Conservation (phyloP, 441 rosid species). For the Populus hybrid region DNA sequence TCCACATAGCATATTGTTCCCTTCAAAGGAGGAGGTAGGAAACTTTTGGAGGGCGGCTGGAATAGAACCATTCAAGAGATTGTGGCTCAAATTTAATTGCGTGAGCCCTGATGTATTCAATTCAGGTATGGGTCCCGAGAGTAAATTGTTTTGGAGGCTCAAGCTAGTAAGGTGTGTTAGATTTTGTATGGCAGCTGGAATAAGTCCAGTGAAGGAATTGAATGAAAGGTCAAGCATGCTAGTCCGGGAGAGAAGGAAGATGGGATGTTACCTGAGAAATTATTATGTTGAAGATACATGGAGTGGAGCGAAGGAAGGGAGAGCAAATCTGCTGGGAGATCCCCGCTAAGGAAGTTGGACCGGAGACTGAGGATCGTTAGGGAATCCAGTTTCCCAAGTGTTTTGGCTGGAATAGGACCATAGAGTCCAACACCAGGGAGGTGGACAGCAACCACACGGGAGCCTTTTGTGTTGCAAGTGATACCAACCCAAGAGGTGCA, state of each 20-base stretch:
- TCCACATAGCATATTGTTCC: constrained; percentile 60
- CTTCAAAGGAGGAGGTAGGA: constrained; percentile 53
- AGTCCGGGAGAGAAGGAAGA: constrained; percentile 50
- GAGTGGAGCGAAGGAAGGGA: constrained; percentile 53
- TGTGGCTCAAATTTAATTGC: constrained; percentile 60
- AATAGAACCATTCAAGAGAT: constrained; percentile 53
- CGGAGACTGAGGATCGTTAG: constrained; percentile 67
- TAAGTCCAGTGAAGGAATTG: constrained; percentile 55
- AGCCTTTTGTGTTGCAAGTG: constrained; percentile 47
- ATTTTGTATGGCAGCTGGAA: constrained; percentile 48
- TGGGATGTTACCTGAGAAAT: constrained; percentile 62
- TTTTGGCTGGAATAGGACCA: constrained; percentile 72
- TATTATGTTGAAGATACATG: constrained; percentile 64
- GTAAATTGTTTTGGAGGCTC: constrained; percentile 64
- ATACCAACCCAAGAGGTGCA: constrained; percentile 78
- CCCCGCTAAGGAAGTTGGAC: constrained; percentile 57
- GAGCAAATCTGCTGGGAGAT: constrained; percentile 58
- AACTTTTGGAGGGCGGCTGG: constrained; percentile 57
- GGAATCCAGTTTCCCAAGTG: constrained; percentile 55
- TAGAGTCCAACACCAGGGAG: constrained; percentile 76
- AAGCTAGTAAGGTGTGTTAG: constrained; percentile 43
- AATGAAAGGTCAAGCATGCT: constrained; percentile 61
- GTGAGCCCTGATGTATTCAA: constrained; percentile 44
- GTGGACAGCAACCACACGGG: constrained; percentile 57
- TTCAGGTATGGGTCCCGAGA: constrained; percentile 59